Evolutionary conservation across 179 eudicot species (phyloP).

Genomic region (Spinacia oleracea): DNA sequence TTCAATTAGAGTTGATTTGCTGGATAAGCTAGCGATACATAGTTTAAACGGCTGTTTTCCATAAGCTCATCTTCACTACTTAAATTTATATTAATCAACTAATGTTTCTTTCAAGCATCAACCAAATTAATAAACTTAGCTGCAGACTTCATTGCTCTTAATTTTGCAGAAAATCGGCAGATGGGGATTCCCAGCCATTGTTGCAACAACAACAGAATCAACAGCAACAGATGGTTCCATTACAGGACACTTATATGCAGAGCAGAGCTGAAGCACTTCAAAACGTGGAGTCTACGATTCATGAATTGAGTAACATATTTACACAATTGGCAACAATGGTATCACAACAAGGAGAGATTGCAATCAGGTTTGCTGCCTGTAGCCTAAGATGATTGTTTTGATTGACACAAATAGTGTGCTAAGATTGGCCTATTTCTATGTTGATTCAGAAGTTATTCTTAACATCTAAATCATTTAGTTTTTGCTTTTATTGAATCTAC

Average conservation of each 20-base stretch:
- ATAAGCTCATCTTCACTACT: not conserved
- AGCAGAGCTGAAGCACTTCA: conserved; percentile 99
- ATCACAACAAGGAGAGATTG: conserved; percentile 96
- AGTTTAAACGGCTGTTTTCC: not conserved
- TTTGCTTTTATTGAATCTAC: not conserved
- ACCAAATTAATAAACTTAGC: not conserved
- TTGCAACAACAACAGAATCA: conserved; percentile 74
- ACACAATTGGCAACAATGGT: conserved; percentile 93
- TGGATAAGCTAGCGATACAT: not conserved
- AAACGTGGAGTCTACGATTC: conserved; percentile 95
- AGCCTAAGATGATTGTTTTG: not conserved
- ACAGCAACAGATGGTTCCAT: conserved; percentile 83
- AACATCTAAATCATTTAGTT: not conserved
- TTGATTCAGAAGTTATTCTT: not conserved
- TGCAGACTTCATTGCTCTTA: not conserved
- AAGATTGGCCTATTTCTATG: not conserved
- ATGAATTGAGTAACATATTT: conserved; percentile 82
- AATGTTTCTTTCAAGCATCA: not conserved
- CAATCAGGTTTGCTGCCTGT: conserved; percentile 63
- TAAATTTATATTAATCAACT: not conserved
- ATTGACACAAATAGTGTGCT: not conserved
- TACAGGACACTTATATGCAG: conserved; percentile 92
- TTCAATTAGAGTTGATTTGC: not conserved
- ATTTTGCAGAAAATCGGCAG: conserved; percentile 58
- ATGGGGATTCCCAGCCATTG: conserved; percentile 77